These are phyloP conservation scores for Pachysandra terminalis DNA, from an alignment of 164 flowering plant species.

Conservation along the genomic window DNA sequence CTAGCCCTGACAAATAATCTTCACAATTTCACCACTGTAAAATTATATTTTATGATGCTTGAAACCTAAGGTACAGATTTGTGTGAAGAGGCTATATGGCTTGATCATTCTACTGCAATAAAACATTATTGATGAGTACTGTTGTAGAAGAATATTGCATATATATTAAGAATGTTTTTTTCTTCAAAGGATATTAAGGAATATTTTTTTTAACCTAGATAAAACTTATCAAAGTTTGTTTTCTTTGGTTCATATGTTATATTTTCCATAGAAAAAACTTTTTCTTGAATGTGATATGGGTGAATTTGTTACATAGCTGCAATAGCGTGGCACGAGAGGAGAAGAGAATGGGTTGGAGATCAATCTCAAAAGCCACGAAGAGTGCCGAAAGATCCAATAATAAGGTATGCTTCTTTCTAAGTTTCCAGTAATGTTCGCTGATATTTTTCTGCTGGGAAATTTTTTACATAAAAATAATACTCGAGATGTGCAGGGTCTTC, in stretches of 20 bases:
- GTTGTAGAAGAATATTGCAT: neutral
- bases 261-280: too few relatives aligned
- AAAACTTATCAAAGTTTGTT: neutral
- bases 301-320: slow-evolving; percentile 32
- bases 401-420: slow-evolving; percentile 30
- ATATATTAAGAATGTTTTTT: neutral
- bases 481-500: too few relatives aligned
- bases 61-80: too few relatives aligned
- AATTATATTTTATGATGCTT: too few relatives aligned
- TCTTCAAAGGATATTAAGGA: neutral
- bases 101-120: neutral
- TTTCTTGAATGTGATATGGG: slow-evolving; percentile 6
- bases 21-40: too few relatives aligned
- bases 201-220: neutral
- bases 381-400: slow-evolving; percentile 34
- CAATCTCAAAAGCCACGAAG: slow-evolving; percentile 28
- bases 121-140: neutral
- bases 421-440: neutral
- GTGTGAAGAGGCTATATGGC: neutral
- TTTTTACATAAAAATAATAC: too few relatives aligned
- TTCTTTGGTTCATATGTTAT: neutral
- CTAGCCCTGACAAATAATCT: too few relatives aligned
- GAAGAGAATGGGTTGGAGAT: slow-evolving; percentile 49
- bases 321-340: slow-evolving; percentile 46
- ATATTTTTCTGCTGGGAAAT: neutral